Percentiles rank a stretch among this genome's conserved stretches.
Evolutionary conservation across 225 moss, liverwort and hornwort species (phyloP).

Genomic region (Pseudoscleropodium purum): DNA sequence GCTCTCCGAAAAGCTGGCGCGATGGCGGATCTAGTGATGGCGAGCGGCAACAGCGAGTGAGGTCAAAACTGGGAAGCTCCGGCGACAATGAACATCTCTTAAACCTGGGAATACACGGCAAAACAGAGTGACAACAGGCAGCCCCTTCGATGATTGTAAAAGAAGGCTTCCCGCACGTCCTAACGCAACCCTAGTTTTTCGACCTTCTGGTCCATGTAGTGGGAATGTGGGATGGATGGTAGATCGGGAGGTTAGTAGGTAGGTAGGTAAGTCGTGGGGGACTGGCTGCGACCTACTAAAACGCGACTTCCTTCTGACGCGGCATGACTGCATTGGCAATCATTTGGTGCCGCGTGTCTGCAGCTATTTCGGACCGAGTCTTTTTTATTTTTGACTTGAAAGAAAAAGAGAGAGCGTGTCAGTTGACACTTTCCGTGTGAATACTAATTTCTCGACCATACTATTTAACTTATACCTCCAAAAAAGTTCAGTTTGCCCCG

Average conservation of each 20-base stretch:
- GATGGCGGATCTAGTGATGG: neutral
- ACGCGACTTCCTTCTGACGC: neutral
- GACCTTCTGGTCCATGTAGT: neutral
- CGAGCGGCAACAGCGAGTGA: neutral
- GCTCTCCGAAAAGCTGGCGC: neutral
- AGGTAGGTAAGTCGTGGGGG: neutral
- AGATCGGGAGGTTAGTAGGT: neutral
- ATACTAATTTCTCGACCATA: rapidly evolving
- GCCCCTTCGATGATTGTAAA: neutral
- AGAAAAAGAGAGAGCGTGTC: neutral
- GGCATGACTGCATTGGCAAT: neutral
- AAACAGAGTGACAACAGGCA: no score
- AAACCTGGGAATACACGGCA: neutral
- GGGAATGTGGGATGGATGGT: no score
- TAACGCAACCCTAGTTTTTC: neutral
- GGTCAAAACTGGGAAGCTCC: neutral
- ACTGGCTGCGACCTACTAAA: neutral
- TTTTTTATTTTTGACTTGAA: neutral
- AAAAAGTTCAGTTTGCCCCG: neutral
- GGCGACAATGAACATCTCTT: neutral
- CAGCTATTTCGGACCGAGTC: neutral
- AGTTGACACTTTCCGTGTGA: neutral
- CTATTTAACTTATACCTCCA: neutral
- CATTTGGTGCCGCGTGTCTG: neutral
- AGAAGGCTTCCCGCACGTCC: no score